Evolutionary conservation across 306 rosid species (phyloP).

Genomic region (Prunus padus): DNA sequence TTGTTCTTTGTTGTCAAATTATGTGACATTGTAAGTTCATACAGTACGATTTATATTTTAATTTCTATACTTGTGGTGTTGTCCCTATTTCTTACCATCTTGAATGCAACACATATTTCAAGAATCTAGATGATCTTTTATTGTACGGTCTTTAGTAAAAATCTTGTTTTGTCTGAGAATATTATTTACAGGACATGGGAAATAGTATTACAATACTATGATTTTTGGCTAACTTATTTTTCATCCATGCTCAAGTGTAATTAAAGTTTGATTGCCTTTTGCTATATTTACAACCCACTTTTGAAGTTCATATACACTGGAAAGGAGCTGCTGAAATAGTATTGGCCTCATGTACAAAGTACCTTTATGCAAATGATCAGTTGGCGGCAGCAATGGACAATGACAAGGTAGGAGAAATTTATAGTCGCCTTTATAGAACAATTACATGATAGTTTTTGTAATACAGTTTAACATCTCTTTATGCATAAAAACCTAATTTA

Average conservation of each 20-base stretch:
- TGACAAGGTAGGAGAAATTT: conserved; percentile 48
- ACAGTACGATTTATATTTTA: background rate
- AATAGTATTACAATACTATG: background rate
- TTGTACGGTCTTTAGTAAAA: background rate
- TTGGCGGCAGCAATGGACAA: conserved; percentile 53
- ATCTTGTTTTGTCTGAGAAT: background rate
- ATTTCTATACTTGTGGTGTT: background rate
- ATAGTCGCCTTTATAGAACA: too few species aligned
- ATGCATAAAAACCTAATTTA: background rate
- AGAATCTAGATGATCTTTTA: background rate
- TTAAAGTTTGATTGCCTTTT: conserved; percentile 17
- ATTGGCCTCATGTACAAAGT: conserved; percentile 52
- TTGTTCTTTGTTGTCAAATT: too few species aligned
- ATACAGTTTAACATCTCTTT: background rate
- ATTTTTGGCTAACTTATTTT: conserved; percentile 11
- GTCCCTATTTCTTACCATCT: background rate
- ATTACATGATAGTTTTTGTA: background rate
- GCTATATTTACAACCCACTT: conserved; percentile 42
- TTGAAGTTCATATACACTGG: conserved; percentile 80
- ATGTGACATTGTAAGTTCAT: background rate
- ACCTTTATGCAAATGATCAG: conserved; percentile 44
- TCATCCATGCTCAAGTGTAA: conserved; percentile 8
- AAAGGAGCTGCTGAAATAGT: conserved; percentile 96
- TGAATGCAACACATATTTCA: background rate
- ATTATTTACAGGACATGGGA: background rate